phyloP scores from a whole-genome alignment of 139 green algal species.

The Chlorella vulgaris region DNA sequence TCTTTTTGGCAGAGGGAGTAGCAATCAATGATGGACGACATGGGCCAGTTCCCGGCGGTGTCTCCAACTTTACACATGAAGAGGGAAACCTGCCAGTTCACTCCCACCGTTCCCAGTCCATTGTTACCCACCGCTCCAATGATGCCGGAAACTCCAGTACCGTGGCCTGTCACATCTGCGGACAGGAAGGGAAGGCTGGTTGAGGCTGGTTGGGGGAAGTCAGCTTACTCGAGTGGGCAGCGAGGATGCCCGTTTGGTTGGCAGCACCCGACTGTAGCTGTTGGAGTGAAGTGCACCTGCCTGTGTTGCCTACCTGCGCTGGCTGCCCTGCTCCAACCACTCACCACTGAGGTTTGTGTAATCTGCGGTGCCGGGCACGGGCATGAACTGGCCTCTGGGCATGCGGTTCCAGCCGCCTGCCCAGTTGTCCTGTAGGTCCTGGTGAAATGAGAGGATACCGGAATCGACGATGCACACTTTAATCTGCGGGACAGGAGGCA shows the following conservation, averaged over 20 bases:
- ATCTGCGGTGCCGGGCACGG: background rate
- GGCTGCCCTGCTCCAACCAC: constrained; percentile 29
- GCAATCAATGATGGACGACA: background rate
- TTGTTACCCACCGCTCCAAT: constrained; percentile 49
- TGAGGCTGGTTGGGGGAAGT: too few relatives aligned
- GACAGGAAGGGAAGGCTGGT: background rate
- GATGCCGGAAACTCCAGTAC: constrained; percentile 62
- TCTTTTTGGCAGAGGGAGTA: background rate
- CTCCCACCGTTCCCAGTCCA: constrained; percentile 13
- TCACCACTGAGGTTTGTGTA: constrained; percentile 8
- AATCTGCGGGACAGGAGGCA: background rate
- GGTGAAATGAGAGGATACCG: constrained; percentile 66
- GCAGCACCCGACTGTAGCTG: too few relatives aligned
- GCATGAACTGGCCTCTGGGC: background rate
- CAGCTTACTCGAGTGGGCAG: too few relatives aligned
- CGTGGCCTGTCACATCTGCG: constrained; percentile 32
- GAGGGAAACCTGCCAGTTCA: constrained; percentile 21
- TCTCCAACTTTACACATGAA: background rate
- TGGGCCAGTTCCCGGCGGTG: background rate
- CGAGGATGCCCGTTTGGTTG: too few relatives aligned
- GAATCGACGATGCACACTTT: constrained; percentile 77
- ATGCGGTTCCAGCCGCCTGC: constrained; percentile 3
- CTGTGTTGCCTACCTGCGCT: background rate
- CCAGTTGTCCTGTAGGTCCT: constrained; percentile 62
- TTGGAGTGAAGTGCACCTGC: too few relatives aligned